A percentile compares a stretch with the other conserved stretches of the same genome.
Evolutionary conservation across 2,329 filamentous ascomycete genomes (phyloP).

Genomic region (Fusarium palustre): DNA sequence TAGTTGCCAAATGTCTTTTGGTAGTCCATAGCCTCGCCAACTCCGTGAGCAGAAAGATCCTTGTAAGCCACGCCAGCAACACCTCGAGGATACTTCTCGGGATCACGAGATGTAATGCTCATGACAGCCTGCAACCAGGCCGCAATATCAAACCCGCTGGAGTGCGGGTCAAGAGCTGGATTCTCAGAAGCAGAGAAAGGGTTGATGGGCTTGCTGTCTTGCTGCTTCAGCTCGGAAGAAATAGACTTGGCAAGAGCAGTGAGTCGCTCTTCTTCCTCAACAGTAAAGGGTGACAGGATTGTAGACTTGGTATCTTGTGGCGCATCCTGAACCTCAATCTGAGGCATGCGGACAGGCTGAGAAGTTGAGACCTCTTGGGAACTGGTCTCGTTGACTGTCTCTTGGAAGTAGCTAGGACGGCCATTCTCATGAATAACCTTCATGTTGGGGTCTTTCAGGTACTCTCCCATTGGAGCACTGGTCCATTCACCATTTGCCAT

Average conservation of each 20-base stretch:
- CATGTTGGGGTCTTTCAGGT: constrained; percentile 11
- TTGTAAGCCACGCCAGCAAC: not conserved
- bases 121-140: not conserved
- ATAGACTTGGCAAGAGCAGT: not conserved
- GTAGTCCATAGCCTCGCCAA: not conserved
- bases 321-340: accelerated
- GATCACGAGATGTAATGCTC: not conserved
- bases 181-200: accelerated
- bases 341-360: no score
- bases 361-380: accelerated
- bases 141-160: not conserved
- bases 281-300: not conserved
- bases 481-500: constrained; percentile 3
- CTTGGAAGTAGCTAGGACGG: constrained; percentile 4
- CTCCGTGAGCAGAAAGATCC: not conserved
- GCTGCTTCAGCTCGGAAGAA: not conserved
- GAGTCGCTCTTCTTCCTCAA: not conserved
- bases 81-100: not conserved
- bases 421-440: constrained; percentile 1
- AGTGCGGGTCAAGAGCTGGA: not conserved
- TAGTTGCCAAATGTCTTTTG: constrained; percentile 2
- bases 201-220: not conserved
- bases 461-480: constrained; percentile 19
- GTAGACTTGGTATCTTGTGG: not conserved
- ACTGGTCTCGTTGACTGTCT: accelerated